Evolutionary conservation across 2,329 filamentous ascomycete species (phyloP).

Genomic region (Neospermospora avenae): DNA sequence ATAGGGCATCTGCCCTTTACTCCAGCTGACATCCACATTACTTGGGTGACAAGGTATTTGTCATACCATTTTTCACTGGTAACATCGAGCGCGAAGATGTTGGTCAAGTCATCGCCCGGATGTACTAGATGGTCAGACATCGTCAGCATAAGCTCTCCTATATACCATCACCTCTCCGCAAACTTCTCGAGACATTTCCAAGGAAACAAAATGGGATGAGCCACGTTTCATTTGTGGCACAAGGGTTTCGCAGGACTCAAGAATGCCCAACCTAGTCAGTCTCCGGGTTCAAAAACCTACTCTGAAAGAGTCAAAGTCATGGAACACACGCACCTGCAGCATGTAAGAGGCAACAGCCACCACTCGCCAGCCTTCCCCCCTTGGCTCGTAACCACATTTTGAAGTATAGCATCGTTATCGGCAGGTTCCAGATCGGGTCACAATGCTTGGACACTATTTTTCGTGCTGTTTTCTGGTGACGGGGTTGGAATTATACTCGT

Average conservation of each 20-base stretch:
- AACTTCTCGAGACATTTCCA: neutral
- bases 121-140: too few relatives aligned
- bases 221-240: conserved; percentile 9
- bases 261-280: too few relatives aligned
- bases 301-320: neutral
- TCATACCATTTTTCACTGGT: conserved; percentile 16
- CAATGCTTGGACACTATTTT: conserved; percentile 49
- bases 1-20: conserved; percentile 4
- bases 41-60: conserved; percentile 16
- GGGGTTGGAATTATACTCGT: conserved; percentile 18
- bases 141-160: too few relatives aligned
- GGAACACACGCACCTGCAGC: conserved; percentile 13
- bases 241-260: conserved; percentile 14
- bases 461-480: conserved; percentile 32
- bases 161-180: neutral
- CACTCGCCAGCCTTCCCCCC: conserved; percentile 15
- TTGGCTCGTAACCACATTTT: conserved; percentile 23
- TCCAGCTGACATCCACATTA: neutral
- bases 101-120: conserved; percentile 19
- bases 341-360: conserved; percentile 21
- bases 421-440: conserved; percentile 41
- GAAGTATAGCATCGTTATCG: conserved; percentile 11
- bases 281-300: too few relatives aligned
- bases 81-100: conserved; percentile 15
- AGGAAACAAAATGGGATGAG: neutral